Base-by-base conservation (phyloP, 306 rosid species). In the Quercus alba region DNA sequence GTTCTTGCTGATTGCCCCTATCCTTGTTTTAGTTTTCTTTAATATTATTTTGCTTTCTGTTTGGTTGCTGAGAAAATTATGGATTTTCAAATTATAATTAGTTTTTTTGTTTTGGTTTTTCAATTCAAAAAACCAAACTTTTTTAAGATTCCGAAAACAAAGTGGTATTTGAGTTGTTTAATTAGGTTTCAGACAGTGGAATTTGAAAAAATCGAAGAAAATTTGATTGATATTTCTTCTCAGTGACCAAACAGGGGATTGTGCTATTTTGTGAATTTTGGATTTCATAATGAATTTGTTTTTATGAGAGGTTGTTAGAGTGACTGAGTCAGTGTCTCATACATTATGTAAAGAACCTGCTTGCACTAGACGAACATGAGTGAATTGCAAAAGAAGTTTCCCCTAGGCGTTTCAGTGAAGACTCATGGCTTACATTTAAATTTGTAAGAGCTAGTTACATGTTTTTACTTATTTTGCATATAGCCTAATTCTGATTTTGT, bases 401-500 rank as follows among this genome's bases (percentile, higher is more conserved):
- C 71, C 76, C 89, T 92, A 91, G 97, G 98, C 97, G 97, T 96
- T 89, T 84, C 99, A 89, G 77, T 88, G 97, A 88, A 91, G 98
- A 89, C 94, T 88, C 88, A 87, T 85, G 96, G 92, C 97, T 93
- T 91, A 81, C 94, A 82, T 85, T 93, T 93, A 81, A 68, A 91
- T 96, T 93, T 90, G 99, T 93, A 96, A 96, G 99, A 93, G 91
- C 94, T 91, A 87, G 98, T 88, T 93, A 88, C 66, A 85, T 70
- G 91, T 91, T 71, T 75, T 76, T 81, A 62, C 33, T 75, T 78
- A 30, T 81, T 61, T 80, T 86, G 86, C 81, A 56, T 66, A 62
- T 75, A 51, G 82, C 78, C 56, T 70, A 73, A 80, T 31, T 61
- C 70, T 73, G 56, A 35, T 17, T 54, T 9, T 55, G 61, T 64